Base-by-base conservation (phyloP, 2,329 filamentous ascomycete species). In the Aspergillus pseudonomiae region DNA sequence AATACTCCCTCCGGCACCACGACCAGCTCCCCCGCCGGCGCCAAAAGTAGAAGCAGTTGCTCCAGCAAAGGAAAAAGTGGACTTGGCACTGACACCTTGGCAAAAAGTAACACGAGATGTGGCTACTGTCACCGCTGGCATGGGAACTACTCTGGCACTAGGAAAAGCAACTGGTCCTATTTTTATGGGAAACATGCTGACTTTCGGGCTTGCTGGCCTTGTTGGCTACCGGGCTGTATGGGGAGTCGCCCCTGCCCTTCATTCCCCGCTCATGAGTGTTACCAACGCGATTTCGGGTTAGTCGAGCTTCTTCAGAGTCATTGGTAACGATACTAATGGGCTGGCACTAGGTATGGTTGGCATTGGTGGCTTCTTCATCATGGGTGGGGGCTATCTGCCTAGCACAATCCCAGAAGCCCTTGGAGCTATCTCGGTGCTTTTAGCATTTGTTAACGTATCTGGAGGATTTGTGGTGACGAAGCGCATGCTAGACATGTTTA, bases 391-490 rank as follows among this genome's bases (percentile, higher is more conserved):
- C 28, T 90, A 89, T 72, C 67, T 92, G 0, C 92, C 92, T 0
- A 87, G 89, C 70, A 96, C 92, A 0, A 83, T 96, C 6, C 93
- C 93, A 0, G 92, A 96, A 74, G 78, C 81, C 2, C 87, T 97
- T 41, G 93, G 93, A 60, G 91, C 93, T 2, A 78, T 88, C 1
- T 96, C 92, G 1, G 93, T 96, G 1, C 81, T 95, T 6, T 81
- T 97, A 24, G 93, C 93, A 0, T 96, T 95, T 74, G 91, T 96
- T 66, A 96, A 96, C 68, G 89, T 97, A 3, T 90, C 91, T 0
- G 93, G 93, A 63, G 93, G 93, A 0, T 97, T 97, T 65, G 91
- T 96, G 50, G 92, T 97, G 64, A 96, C 93, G 3, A 96, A 96
- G 80, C 86, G 93, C 66, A 97, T 97, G 93, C 83, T 97, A 50